Base-by-base conservation (phyloP, 164 flowering plant genomes). In the Tetracentron sinense region DNA sequence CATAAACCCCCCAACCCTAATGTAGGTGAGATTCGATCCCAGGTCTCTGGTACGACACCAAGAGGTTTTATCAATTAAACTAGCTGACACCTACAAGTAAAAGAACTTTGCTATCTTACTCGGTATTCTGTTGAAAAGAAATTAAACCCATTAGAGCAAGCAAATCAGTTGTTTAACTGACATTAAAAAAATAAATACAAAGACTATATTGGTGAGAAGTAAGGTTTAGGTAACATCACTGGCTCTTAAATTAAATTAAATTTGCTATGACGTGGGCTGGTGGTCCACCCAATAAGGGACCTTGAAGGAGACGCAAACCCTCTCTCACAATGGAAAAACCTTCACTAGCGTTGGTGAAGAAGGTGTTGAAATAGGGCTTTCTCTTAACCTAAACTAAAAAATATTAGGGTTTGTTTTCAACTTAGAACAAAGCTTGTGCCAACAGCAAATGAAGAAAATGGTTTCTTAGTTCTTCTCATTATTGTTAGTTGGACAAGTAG, bases 131-230 rank as follows among this genome's bases (percentile, higher is more conserved):
- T n/a, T n/a, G n/a, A n/a, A n/a, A n/a, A n/a, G n/a, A n/a, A n/a
- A n/a, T n/a, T n/a, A 82, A 77, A 72, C 78, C 73, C 74, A 70
- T 52, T 22, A 5, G 60, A 65, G 65, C 76, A 79, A 79, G 82
- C 77, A 73, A 81, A 67, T 75, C 66, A 71, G 81, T 74, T 74
- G 83, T 77, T 78, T 74, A 78, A 69, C 81, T 69, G 85, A 81
- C 77, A 70, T 47, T 58, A 49, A 21, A 62, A 61, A n/a, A n/a
- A n/a, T n/a, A n/a, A n/a, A n/a, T n/a, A n/a, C n/a, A n/a, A n/a
- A n/a, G n/a, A n/a, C n/a, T n/a, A n/a, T n/a, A n/a, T n/a, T n/a
- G n/a, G n/a, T n/a, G n/a, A n/a, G n/a, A n/a, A n/a, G n/a, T 25
- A 49, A 17, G 59, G 21, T 70, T 60, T 51, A 30, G 58, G 69